These are phyloP conservation scores for Phlyctochytrium arcticum DNA, from an alignment of 192 early-diverging fungal species.

Conservation along the genomic window DNA sequence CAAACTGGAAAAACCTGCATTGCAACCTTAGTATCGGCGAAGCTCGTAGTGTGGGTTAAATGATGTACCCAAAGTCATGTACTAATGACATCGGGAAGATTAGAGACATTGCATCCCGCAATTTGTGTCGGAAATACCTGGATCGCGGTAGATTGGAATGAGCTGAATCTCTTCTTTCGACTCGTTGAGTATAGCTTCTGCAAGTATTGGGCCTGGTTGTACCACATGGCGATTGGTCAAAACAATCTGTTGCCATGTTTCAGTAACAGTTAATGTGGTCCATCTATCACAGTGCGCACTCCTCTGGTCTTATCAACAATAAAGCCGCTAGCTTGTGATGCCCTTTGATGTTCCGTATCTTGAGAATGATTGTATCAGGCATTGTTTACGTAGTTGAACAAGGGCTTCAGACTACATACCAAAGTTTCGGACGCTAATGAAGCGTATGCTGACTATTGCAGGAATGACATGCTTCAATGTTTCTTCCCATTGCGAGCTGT, in stretches of 20 bases:
- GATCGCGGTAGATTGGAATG: constrained; percentile 60
- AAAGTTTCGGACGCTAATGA: constrained; percentile 57
- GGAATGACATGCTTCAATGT: constrained; percentile 65
- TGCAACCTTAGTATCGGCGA: too few species aligned
- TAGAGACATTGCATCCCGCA: constrained; percentile 11
- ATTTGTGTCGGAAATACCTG: constrained; percentile 26
- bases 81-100: constrained; percentile 31
- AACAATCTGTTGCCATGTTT: constrained; percentile 28
- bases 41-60: too few species aligned
- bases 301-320: constrained; percentile 71
- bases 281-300: constrained; percentile 30
- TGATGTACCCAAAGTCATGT: constrained; percentile 70
- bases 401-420: constrained; percentile 9
- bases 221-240: constrained; percentile 71
- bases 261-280: not conserved
- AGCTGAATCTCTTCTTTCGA: constrained; percentile 67
- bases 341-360: constrained; percentile 67
- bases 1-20: constrained; percentile 56
- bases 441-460: constrained; percentile 70
- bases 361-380: constrained; percentile 30
- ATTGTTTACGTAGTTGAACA: not conserved
- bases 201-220: constrained; percentile 63
- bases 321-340: constrained; percentile 74
- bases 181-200: constrained; percentile 36
- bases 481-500: constrained; percentile 55